Percentiles rank a stretch among this genome's conserved stretches.
phyloP scores from a whole-genome alignment of 768 basidiomycete species.

The Hypholoma fasciculare region DNA sequence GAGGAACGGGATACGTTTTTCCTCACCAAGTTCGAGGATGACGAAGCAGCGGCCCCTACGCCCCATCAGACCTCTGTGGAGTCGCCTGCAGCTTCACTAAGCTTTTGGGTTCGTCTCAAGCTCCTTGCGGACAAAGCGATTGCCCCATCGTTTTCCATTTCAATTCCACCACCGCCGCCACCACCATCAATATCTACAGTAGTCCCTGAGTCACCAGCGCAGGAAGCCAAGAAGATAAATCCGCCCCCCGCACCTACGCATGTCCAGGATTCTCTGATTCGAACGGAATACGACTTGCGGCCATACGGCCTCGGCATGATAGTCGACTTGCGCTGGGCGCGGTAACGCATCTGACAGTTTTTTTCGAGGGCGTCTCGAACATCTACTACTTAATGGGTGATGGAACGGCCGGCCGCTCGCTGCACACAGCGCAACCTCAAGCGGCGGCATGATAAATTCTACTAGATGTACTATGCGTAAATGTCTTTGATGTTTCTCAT shows the following conservation, averaged over 20 bases:
- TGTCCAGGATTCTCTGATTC: conserved; percentile 17
- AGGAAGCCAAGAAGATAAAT: neutral
- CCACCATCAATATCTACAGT: neutral
- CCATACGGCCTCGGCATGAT: conserved; percentile 72
- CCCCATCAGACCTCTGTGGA: neutral
- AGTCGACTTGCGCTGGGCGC: conserved; percentile 72
- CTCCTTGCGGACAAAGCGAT: neutral
- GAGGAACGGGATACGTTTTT: neutral
- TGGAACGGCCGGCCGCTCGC: too few relatives aligned
- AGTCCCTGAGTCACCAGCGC: neutral
- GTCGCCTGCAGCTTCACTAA: neutral
- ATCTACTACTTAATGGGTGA: too few relatives aligned
- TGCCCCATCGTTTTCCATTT: neutral
- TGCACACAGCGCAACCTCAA: neutral
- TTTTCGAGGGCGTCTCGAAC: too few relatives aligned
- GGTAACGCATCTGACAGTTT: conserved; percentile 2
- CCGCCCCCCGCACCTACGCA: neutral
- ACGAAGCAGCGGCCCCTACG: neutral
- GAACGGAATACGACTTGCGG: conserved; percentile 69
- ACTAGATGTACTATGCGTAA: too few relatives aligned
- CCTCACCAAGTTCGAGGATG: neutral
- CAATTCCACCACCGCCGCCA: neutral
- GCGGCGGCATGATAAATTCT: neutral
- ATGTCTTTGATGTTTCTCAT: too few relatives aligned
- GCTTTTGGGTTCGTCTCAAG: conserved; percentile 3